A percentile compares a stretch with the other conserved stretches of the same genome.
phyloP scores from a whole-genome alignment of 2,329 filamentous ascomycete genomes.

The Cladophialophora yegresii region DNA sequence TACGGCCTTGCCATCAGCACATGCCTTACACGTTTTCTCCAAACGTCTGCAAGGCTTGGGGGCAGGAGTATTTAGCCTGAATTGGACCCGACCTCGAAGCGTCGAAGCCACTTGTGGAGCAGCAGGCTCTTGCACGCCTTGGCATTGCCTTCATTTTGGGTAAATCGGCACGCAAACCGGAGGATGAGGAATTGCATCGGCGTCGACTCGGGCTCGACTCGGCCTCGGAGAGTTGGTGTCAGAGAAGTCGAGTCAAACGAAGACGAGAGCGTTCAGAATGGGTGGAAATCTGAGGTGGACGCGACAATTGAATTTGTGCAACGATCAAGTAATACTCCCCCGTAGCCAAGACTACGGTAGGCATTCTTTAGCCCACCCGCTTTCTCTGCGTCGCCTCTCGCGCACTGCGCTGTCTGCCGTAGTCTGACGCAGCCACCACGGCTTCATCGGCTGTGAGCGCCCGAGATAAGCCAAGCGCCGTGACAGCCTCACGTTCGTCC shows the following conservation, averaged over 20 bases:
- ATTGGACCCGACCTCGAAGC: neutral
- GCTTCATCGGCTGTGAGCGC: conserved; percentile 1
- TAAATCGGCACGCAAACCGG: neutral
- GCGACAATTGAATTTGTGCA: neutral
- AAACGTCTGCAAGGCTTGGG: conserved; percentile 4
- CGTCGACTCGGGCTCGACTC: neutral
- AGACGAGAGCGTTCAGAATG: neutral
- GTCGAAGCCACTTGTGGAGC: neutral
- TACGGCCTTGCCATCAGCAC: neutral
- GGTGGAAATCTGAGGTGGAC: too few relatives aligned
- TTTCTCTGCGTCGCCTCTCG: neutral
- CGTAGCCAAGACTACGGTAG: conserved; percentile 5
- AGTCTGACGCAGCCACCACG: neutral
- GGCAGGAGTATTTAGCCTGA: conserved; percentile 5
- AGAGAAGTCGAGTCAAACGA: neutral
- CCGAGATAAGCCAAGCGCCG: conserved; percentile 5
- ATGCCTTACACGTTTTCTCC: neutral
- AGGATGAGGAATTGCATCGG: too few relatives aligned
- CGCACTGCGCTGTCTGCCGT: too few relatives aligned
- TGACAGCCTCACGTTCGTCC: too few relatives aligned
- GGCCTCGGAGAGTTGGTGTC: neutral
- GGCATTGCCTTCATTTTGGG: conserved; percentile 3
- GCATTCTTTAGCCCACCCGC: neutral
- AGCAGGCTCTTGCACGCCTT: neutral
- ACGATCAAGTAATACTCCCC: neutral